Percentiles rank a stretch among this genome's conserved stretches.
Conservation (phyloP, 2,329 filamentous ascomycete species). For the Phyllosticta citribraziliensis region DNA sequence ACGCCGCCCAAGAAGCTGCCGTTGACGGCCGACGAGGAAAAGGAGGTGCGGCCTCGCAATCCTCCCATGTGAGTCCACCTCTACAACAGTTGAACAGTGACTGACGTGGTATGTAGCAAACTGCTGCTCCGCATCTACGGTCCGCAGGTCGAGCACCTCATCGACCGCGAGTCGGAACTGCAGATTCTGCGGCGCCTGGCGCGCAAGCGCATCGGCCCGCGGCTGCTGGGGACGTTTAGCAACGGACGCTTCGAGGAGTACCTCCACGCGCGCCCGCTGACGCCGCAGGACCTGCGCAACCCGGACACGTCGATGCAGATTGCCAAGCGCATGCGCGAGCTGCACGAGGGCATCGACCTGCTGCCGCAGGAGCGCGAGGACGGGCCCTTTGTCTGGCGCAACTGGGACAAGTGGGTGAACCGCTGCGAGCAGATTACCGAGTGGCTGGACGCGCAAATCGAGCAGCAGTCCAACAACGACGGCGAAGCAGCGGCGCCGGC, state of each 20-base stretch:
- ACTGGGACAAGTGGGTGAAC: slow-evolving; percentile 87
- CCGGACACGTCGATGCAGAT: slow-evolving; percentile 84
- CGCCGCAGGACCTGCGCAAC: slow-evolving; percentile 63
- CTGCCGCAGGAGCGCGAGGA: slow-evolving; percentile 65
- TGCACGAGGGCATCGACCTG: slow-evolving; percentile 88
- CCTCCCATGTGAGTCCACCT: slow-evolving; percentile 41
- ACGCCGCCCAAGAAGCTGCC: slow-evolving; percentile 61
- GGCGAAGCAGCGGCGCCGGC: not conserved
- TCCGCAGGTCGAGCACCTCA: slow-evolving; percentile 88
- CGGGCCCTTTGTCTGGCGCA: slow-evolving; percentile 78
- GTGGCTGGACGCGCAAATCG: slow-evolving; percentile 53
- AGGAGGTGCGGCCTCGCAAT: slow-evolving; percentile 31
- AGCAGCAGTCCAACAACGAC: no score
- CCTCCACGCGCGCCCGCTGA: slow-evolving; percentile 75
- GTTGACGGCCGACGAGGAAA: slow-evolving; percentile 28
- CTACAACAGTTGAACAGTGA: not conserved
- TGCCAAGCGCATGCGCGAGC: slow-evolving; percentile 91
- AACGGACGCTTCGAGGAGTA: slow-evolving; percentile 96
- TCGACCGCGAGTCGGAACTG: slow-evolving; percentile 85
- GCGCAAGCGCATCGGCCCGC: slow-evolving; percentile 85
- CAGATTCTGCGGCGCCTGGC: slow-evolving; percentile 76
- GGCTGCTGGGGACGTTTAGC: slow-evolving; percentile 79
- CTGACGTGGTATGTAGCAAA: slow-evolving; percentile 45
- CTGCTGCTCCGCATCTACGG: slow-evolving; percentile 87
- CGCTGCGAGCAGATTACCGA: slow-evolving; percentile 52